Percentiles rank a stretch among this genome's conserved stretches.
Conservation (phyloP, 352 stramenopile genomes). For the Phytophthora sojae region DNA sequence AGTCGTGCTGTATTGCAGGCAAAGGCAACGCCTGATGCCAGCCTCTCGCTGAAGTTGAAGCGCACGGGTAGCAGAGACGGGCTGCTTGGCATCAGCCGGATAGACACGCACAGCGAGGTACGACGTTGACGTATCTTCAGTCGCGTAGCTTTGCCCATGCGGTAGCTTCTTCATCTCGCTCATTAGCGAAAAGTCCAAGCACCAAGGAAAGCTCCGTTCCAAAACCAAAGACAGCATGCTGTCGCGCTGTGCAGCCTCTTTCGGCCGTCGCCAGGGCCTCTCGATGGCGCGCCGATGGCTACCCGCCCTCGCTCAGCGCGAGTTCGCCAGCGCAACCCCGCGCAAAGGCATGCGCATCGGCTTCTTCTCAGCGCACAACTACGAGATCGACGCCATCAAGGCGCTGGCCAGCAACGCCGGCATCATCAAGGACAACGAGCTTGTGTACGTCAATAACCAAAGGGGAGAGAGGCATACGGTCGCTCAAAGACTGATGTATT, state of each 20-base stretch:
- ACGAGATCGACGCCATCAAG: slow-evolving; percentile 68
- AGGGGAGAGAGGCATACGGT: not conserved
- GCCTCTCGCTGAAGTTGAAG: too few species aligned
- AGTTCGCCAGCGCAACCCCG: slow-evolving; percentile 15
- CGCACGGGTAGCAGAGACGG: too few species aligned
- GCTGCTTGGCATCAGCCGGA: too few species aligned
- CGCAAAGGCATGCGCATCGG: slow-evolving; percentile 65
- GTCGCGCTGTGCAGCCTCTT: slow-evolving; percentile 21
- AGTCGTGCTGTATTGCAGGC: too few species aligned
- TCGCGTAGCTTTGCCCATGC: not conserved
- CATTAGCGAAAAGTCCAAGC: slow-evolving; percentile 25
- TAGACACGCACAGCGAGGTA: slow-evolving; percentile 10
- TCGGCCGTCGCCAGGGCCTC: slow-evolving; percentile 13
- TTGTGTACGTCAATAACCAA: slow-evolving; percentile 38
- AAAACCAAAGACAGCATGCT: slow-evolving; percentile 8
- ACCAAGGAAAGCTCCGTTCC: not conserved
- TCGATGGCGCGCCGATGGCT: slow-evolving; percentile 16
- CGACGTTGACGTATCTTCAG: slow-evolving; percentile 8
- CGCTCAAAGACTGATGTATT: not conserved
- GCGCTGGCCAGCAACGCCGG: slow-evolving; percentile 41
- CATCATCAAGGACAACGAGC: slow-evolving; percentile 49
- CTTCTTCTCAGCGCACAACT: slow-evolving; percentile 75
- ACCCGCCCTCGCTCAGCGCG: slow-evolving; percentile 18
- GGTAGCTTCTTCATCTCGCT: not conserved
- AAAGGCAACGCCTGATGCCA: too few species aligned